Evolutionary conservation across 2,329 filamentous ascomycete species (phyloP).

Genomic region (Rhytidhysteron rufulum): DNA sequence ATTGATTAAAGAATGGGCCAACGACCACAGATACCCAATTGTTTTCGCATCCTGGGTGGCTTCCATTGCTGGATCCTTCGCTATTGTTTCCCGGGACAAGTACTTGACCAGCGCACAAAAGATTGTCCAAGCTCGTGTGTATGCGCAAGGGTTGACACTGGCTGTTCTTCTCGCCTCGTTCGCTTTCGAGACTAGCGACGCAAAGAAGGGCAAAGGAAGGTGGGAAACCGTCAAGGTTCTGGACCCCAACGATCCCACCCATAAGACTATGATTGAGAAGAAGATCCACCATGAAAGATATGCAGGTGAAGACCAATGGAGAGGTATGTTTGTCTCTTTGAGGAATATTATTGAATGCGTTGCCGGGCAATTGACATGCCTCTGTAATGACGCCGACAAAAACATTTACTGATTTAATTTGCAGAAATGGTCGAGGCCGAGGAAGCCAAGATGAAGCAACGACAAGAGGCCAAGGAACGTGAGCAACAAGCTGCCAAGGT

Average conservation of each 20-base stretch:
- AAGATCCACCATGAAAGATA: slow-evolving; percentile 83
- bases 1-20: slow-evolving; percentile 68
- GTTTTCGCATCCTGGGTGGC: slow-evolving; percentile 79
- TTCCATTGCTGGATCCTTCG: slow-evolving; percentile 71
- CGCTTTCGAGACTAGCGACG: slow-evolving; percentile 77
- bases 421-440: slow-evolving; percentile 79
- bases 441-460: slow-evolving; percentile 57
- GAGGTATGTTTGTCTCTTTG: slow-evolving; percentile 54
- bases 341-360: slow-evolving; percentile 1
- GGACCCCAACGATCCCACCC: slow-evolving; percentile 76
- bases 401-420: slow-evolving; percentile 13
- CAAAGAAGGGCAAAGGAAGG: slow-evolving; percentile 67
- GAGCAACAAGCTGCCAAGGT: no score
- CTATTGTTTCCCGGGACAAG: slow-evolving; percentile 71
- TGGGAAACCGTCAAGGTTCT: slow-evolving; percentile 83
- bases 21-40: slow-evolving; percentile 80
- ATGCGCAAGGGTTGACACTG: slow-evolving; percentile 84
- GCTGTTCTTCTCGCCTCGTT: slow-evolving; percentile 79
- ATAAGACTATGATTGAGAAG: slow-evolving; percentile 82
- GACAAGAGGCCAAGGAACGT: slow-evolving; percentile 39
- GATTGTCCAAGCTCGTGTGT: slow-evolving; percentile 89
- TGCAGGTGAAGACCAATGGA: slow-evolving; percentile 90
- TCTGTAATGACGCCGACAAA: slow-evolving; percentile 6
- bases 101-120: slow-evolving; percentile 76
- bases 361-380: slow-evolving; percentile 3